Base-by-base conservation (phyloP, 257 asterid genomes). In the Marsdenia floribunda region DNA sequence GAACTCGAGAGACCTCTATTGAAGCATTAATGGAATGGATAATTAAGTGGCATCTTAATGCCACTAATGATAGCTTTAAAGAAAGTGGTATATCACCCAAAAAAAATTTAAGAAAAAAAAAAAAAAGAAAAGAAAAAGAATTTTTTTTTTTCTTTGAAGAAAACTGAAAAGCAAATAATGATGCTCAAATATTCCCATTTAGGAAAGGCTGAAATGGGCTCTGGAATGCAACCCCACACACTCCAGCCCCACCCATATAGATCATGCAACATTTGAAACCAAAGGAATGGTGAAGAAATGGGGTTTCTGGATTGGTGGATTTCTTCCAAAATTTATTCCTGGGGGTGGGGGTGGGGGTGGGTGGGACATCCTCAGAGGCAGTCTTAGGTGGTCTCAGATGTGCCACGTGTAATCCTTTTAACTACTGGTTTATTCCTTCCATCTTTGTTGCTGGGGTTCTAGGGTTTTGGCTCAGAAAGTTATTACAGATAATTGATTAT, bases 41-140 rank as follows among this genome's bases (percentile, higher is more conserved):
- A 76, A 57, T 68, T 67, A 52, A 75, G 73, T 65, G 78, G 78
- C 78, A 75, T 75, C 78, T 24, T 49, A 57, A 74, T 26, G 57
- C 71, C 71, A 76, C 71, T 59, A 70, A 58, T 68, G 26, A 76
- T 7, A 18, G 46, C 71, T 70, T 76, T 60, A 70, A 68, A 70
- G 65, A 70, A 76, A 70, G 71, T 76, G 70, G 61, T 55, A 12
- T 24, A 44, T 44, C 49, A 44, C 49, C 11, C 3, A 4, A 38
- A 57, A 55, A 67, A 68, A 68, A n/a, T n/a, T 29, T 29, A 24
- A 44, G 10, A 76, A 44, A 44, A 11, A 44, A 3, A 38, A 38
- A 38, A 44, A 44, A 3, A 38, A 38, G 2, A 44, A 44, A 44
- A 44, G 12, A 44, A 44, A 44, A 44, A 44, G 49, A 44, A 44